Evolutionary conservation across 2,329 filamentous ascomycete species (phyloP), one percentile per base, ranked within the genome.

Genomic region (Ophiostoma quercus): DNA sequence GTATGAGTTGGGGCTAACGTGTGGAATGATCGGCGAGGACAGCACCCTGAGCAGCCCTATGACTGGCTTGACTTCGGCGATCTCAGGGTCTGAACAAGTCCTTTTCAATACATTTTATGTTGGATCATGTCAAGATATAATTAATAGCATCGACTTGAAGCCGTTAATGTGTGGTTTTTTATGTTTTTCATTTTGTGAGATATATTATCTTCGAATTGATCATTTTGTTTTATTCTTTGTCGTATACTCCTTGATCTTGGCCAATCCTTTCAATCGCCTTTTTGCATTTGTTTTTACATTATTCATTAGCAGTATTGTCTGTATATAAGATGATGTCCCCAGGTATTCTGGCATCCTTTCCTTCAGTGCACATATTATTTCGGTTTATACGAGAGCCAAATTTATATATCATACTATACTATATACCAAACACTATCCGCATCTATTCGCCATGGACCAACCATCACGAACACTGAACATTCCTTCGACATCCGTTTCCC

Each of bases 31-130:
- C 57, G 57, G 22, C 57, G 51, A 57, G 16, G n/a, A 57, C n/a
- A 25, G 11, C 51, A 57, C 1, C 5, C 19, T 19, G n/a, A 57
- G 22, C 4, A 57, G 51, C 25, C 25, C 12, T 60, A 60, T 60
- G 57, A 60, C 51, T 57, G 51, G 51, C 25, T 22, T 60, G 25
- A 60, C 25, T 22, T 60, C 57, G 57, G 57, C 57, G 57, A 60
- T 60, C 22, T 32, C 12, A 60, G 57, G 25, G 25, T 25, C 9
- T 25, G 22, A 25, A 19, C 25, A 32, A 3, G 57, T 29, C 11
- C 22, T 60, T 57, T 22, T 57, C 22, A 25, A 57, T 57, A 25
- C 51, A 60, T 60, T 32, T 11, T 57, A 2, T 12, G n/a, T 29
- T 32, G 54, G n/a, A 54, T 54, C 16, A 51, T 51, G 47, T 51